These are phyloP conservation scores for Eucalyptus coolabah DNA, from an alignment of 345 rosid species.

Conservation along the genomic window DNA sequence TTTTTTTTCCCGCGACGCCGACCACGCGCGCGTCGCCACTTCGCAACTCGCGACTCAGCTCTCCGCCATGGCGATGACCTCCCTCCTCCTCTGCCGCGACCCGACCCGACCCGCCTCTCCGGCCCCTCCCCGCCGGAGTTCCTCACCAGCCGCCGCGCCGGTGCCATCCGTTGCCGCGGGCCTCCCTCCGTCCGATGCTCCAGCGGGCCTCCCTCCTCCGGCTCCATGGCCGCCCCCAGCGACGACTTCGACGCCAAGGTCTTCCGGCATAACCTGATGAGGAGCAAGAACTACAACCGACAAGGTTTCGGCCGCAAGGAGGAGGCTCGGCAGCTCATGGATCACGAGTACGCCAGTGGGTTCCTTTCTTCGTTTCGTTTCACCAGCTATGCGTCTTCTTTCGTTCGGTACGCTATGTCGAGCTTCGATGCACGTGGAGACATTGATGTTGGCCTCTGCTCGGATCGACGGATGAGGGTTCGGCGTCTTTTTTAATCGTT, in stretches of 20 bases:
- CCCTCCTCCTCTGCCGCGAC: conserved; percentile 53
- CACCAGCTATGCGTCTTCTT: not conserved
- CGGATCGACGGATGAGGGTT: not conserved
- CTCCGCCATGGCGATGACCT: conserved; percentile 37
- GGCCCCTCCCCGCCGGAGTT: conserved; percentile 4
- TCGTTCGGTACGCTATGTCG: not conserved
- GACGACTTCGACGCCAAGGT: conserved; percentile 66
- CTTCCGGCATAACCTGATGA: conserved; percentile 68
- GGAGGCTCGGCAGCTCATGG: conserved; percentile 79
- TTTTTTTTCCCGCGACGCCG: too few species aligned
- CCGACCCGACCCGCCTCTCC: conserved; percentile 17
- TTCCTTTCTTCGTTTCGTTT: not conserved
- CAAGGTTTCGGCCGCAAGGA: conserved; percentile 75
- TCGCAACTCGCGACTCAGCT: not conserved
- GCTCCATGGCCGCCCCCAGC: conserved; percentile 28
- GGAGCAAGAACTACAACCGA: conserved; percentile 77
- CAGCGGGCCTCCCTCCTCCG: conserved; percentile 12
- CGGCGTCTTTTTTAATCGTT: not conserved
- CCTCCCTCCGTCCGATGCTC: conserved; percentile 42
- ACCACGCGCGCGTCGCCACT: not conserved
- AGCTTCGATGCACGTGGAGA: not conserved
- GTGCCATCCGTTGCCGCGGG: conserved; percentile 7
- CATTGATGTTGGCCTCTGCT: not conserved
- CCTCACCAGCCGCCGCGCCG: conserved; percentile 3
- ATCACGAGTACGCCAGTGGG: conserved; percentile 69